Evolutionary conservation across 805 yeast species (phyloP).

Genomic region (Lipomyces yamadae): DNA sequence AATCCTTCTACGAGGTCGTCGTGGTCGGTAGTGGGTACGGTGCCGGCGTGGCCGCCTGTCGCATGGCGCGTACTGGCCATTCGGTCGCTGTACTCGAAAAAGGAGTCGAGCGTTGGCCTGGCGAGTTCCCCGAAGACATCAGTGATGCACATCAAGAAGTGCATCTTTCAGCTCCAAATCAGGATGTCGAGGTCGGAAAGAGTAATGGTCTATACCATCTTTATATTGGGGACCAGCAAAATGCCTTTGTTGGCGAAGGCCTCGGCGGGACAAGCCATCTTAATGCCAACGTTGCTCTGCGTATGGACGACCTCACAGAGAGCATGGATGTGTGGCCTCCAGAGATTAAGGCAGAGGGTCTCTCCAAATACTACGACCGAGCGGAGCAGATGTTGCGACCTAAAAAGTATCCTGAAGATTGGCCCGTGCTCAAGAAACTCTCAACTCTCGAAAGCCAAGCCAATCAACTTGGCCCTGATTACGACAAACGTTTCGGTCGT

Average conservation of each 20-base stretch:
- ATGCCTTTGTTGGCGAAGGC: background rate
- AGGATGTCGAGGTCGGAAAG: background rate
- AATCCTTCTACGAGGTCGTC: background rate
- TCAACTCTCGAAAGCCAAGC: background rate
- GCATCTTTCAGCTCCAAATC: background rate
- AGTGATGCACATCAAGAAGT: background rate
- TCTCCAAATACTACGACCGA: background rate
- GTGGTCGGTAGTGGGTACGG: background rate
- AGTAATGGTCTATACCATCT: background rate
- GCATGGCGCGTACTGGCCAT: background rate
- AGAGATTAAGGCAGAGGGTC: background rate
- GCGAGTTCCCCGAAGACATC: background rate
- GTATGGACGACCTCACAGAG: background rate
- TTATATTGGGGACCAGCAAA: background rate
- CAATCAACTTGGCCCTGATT: background rate
- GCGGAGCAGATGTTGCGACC: background rate
- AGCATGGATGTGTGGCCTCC: background rate
- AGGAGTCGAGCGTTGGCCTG: background rate
- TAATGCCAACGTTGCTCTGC: background rate
- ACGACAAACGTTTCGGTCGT: background rate
- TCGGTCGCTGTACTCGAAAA: background rate
- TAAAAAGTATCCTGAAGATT: background rate
- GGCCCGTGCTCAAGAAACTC: background rate
- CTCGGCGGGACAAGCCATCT: background rate
- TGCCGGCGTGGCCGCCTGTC: background rate